These are phyloP conservation scores for Penicillium sp. DNA, from an alignment of 2,329 filamentous ascomycete species.

Conservation along the genomic window DNA sequence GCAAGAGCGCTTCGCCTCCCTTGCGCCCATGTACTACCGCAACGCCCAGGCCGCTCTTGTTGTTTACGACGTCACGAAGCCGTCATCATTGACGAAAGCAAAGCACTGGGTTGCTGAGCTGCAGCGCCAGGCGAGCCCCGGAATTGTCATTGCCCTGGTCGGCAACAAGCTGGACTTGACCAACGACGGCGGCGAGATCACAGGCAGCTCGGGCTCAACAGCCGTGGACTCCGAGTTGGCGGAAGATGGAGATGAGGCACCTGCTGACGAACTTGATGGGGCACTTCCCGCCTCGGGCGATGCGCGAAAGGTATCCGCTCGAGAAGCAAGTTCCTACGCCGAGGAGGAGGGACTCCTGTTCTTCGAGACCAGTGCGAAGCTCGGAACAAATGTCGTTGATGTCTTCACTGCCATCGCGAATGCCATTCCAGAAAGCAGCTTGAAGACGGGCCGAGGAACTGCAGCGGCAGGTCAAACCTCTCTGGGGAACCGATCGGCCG, in stretches of 20 bases:
- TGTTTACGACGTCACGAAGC: conserved; percentile 97
- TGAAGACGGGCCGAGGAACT: conserved; percentile 79
- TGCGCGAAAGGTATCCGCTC: conserved; percentile 81
- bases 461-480: conserved; percentile 51
- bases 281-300: conserved; percentile 61
- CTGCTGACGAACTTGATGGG: conserved; percentile 44
- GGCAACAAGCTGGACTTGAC: conserved; percentile 95
- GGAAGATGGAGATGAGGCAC: conserved; percentile 34
- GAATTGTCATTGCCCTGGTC: conserved; percentile 93
- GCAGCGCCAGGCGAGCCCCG: conserved; percentile 89
- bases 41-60: conserved; percentile 97
- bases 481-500: conserved; percentile 48
- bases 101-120: conserved; percentile 99
- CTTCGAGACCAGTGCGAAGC: conserved; percentile 98
- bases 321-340: conserved; percentile 86
- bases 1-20: conserved; percentile 92
- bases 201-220: conserved; percentile 22
- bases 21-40: conserved; percentile 99
- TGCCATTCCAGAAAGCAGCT: conserved; percentile 90
- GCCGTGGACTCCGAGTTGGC: conserved; percentile 36
- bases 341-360: conserved; percentile 92
- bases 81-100: conserved; percentile 88
- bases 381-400: conserved; percentile 85
- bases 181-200: conserved; percentile 48
- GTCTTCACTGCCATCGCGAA: conserved; percentile 98